Evolutionary conservation across 1,284 basidiomycete species (phyloP).

Genomic region (Fomitopsis palustris): DNA sequence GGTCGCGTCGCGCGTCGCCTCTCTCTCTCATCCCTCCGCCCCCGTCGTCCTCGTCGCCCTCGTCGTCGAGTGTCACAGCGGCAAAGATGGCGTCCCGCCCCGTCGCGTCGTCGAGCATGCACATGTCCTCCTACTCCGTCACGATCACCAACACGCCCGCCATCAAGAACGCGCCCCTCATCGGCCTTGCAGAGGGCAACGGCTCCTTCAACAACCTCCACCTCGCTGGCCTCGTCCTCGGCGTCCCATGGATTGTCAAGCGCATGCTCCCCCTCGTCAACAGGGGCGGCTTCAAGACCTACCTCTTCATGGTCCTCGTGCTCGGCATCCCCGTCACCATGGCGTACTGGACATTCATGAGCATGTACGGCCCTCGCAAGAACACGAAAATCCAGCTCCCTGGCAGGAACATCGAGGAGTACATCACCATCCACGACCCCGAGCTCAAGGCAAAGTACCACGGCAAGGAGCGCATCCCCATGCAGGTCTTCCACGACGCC

Average conservation of each 20-base stretch:
- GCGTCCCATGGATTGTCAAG: slow-evolving; percentile 82
- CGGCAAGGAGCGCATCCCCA: slow-evolving; percentile 90
- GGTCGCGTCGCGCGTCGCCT: background rate
- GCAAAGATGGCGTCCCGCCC: slow-evolving; percentile 1
- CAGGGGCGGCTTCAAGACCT: slow-evolving; percentile 81
- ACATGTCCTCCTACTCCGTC: slow-evolving; percentile 48
- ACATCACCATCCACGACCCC: slow-evolving; percentile 88
- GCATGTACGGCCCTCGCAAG: slow-evolving; percentile 76
- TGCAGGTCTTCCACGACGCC: slow-evolving; percentile 97
- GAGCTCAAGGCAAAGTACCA: slow-evolving; percentile 79
- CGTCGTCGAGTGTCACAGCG: background rate
- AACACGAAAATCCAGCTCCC: slow-evolving; percentile 90
- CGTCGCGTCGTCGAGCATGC: slow-evolving; percentile 1
- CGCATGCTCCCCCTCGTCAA: slow-evolving; percentile 73
- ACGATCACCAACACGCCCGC: slow-evolving; percentile 58
- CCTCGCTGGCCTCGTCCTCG: slow-evolving; percentile 73
- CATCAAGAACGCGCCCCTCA: slow-evolving; percentile 81
- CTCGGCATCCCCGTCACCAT: slow-evolving; percentile 78
- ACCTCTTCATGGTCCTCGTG: slow-evolving; percentile 74
- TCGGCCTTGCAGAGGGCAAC: slow-evolving; percentile 84
- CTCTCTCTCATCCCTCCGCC: too few species aligned
- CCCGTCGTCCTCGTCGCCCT: background rate
- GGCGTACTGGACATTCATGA: slow-evolving; percentile 90
- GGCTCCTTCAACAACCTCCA: slow-evolving; percentile 81
- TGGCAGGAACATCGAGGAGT: slow-evolving; percentile 82